Percentiles rank a stretch among this genome's conserved stretches.
These are phyloP conservation scores for Aschersonia sp. DNA, from an alignment of 2,329 filamentous ascomycete genomes.

Conservation along the genomic window DNA sequence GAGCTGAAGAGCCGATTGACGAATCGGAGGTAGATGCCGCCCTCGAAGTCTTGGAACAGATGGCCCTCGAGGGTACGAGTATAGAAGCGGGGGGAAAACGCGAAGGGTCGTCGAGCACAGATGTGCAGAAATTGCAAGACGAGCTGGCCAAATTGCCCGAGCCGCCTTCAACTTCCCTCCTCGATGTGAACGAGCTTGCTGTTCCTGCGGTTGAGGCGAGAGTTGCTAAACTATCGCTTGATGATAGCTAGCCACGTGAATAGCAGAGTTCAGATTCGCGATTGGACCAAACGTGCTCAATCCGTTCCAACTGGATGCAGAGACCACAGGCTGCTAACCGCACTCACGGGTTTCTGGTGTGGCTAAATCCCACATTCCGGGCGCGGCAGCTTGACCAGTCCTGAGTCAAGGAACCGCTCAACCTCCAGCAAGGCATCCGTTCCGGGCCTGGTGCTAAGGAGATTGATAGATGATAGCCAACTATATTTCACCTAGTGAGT, in stretches of 20 bases:
- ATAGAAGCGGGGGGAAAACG: slow-evolving; percentile 14
- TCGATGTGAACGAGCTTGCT: not conserved
- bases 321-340: no score
- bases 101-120: slow-evolving; percentile 16
- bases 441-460: no score
- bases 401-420: no score
- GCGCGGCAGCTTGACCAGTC: no score
- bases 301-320: no score
- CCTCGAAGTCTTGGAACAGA: slow-evolving; percentile 57
- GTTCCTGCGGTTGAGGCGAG: not conserved
- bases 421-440: no score
- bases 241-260: not conserved
- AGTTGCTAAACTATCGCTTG: not conserved
- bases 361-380: no score
- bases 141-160: not conserved
- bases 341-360: no score
- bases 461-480: no score
- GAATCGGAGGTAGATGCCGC: slow-evolving; percentile 81
- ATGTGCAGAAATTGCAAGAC: not conserved
- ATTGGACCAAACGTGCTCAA: no score
- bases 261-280: not conserved
- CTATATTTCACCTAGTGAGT: no score
- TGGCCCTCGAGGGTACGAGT: slow-evolving; percentile 34
- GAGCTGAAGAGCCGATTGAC: slow-evolving; percentile 42
- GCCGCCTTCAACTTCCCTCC: not conserved